Evolutionary conservation across 208 protist genomes (phyloP), one percentile per base, ranked within the genome.

Genomic region (Leishmania tropica): DNA sequence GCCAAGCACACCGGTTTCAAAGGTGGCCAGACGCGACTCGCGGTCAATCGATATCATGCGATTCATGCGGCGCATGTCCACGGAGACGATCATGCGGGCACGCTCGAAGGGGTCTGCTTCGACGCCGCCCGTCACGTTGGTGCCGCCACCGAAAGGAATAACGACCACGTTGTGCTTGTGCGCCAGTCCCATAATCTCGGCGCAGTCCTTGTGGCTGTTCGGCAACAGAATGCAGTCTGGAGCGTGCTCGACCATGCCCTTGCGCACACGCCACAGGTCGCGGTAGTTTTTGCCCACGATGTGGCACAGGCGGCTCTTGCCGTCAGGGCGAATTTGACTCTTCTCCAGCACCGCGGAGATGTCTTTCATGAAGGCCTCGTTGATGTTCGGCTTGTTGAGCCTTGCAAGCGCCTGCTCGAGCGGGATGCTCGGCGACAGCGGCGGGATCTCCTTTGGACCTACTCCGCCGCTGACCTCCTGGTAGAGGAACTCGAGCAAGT

Each of bases 121-220:
- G 3, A 98, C 89, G 6, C 96, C 96, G 60, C 95, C 95, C 0
- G 95, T 97, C 37, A 99, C 97, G 85, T 96, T 98, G 54, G 97
- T 99, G 78, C 97, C 97, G 76, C 97, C 97, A 35, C 97, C 97
- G 82, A 98, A 99, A 17, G 97, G 96, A 65, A 99, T 95, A 84
- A 99, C 65, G 47, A 93, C 89, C 40, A 99, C 97, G 87, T 98
- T 96, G 88, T 98, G 93, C 83, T 92, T 90, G 73, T 97, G 92
- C 15, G 96, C 96, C 47, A 95, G 82, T 68, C 86, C 42, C 86
- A 99, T 88, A 68, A 98, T 88, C 45, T 85, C 88, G 8, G 95
- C 94, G 71, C 97, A 98, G 81, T 98, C 95, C 42, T 90, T 85
- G 90, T 98, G 93, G 48, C 67, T 89, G 84, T 92, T 90, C n/a